These are phyloP conservation scores for Xerocomus minutiporus DNA, from an alignment of 1,284 basidiomycete species.

Conservation along the genomic window DNA sequence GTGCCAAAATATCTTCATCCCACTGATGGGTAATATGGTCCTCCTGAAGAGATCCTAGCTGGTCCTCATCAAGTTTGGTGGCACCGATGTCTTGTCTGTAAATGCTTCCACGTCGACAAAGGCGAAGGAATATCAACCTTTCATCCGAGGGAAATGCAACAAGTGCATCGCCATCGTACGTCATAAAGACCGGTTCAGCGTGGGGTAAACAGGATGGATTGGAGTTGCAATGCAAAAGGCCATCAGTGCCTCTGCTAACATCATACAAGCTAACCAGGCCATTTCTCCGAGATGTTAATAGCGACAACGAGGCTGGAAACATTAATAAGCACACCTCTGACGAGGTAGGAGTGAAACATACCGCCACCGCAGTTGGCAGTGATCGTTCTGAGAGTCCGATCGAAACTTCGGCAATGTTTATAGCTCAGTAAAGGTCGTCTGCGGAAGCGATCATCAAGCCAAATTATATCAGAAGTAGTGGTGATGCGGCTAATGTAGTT, in stretches of 20 bases:
- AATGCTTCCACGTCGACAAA: constrained; percentile 48
- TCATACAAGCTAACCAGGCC: constrained; percentile 60
- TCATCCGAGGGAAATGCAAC: constrained; percentile 34
- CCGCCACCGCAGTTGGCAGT: constrained; percentile 39
- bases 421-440: constrained; percentile 54
- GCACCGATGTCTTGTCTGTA: constrained; percentile 40
- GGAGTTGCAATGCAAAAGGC: constrained; percentile 41
- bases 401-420: constrained; percentile 57
- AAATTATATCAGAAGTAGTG: constrained; percentile 58
- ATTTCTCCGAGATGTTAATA: constrained; percentile 56
- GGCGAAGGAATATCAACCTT: constrained; percentile 41
- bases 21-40: constrained; percentile 31
- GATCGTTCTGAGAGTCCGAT: constrained; percentile 48
- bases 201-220: constrained; percentile 45
- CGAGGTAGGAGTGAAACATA: constrained; percentile 24
- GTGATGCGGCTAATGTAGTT: constrained; percentile 48
- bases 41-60: background rate
- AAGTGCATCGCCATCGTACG: constrained; percentile 45
- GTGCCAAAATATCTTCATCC: constrained; percentile 39
- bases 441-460: constrained; percentile 60
- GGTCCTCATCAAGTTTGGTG: constrained; percentile 6
- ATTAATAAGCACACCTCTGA: constrained; percentile 5
- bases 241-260: constrained; percentile 40
- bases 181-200: constrained; percentile 25
- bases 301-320: constrained; percentile 39